Conservation (phyloP, 2,329 filamentous ascomycete species). For the Fonsecaea pedrosoi region DNA sequence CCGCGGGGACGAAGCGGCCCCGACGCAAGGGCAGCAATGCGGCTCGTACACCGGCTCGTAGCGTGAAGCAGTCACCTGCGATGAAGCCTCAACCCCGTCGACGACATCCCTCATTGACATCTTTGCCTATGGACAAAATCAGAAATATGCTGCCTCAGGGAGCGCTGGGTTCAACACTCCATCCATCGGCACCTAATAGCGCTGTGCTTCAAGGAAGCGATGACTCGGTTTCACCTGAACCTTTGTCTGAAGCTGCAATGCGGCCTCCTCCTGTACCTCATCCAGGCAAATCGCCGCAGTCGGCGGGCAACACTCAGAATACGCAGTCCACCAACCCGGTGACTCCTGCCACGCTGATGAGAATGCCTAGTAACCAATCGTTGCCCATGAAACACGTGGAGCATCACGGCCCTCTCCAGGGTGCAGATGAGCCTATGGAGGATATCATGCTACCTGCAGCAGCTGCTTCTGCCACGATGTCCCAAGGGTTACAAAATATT, state of each 20-base stretch:
- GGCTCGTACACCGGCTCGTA: slow-evolving; percentile 41
- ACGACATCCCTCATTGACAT: slow-evolving; percentile 42
- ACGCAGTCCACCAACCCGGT: slow-evolving; percentile 64
- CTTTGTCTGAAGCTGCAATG: slow-evolving; percentile 59
- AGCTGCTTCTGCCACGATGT: slow-evolving; percentile 57
- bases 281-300: slow-evolving; percentile 48
- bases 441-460: slow-evolving; percentile 78
- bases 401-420: slow-evolving; percentile 50
- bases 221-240: slow-evolving; percentile 56
- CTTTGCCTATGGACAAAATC: slow-evolving; percentile 44
- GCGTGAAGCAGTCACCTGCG: slow-evolving; percentile 53
- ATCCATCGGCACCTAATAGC: slow-evolving; percentile 40
- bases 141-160: slow-evolving; percentile 42
- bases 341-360: slow-evolving; percentile 89
- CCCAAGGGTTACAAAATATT: slow-evolving; percentile 56
- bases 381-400: slow-evolving; percentile 46
- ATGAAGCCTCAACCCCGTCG: slow-evolving; percentile 51
- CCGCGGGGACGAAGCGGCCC: slow-evolving; percentile 48
- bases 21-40: slow-evolving; percentile 48
- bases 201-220: slow-evolving; percentile 47
- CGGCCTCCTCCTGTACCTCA: slow-evolving; percentile 55
- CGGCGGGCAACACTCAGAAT: slow-evolving; percentile 39
- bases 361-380: slow-evolving; percentile 61
- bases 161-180: slow-evolving; percentile 47
- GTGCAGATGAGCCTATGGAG: slow-evolving; percentile 63